These are phyloP conservation scores for Ceratocystis smalleyi DNA, from an alignment of 2,329 filamentous ascomycete genomes.

Conservation along the genomic window DNA sequence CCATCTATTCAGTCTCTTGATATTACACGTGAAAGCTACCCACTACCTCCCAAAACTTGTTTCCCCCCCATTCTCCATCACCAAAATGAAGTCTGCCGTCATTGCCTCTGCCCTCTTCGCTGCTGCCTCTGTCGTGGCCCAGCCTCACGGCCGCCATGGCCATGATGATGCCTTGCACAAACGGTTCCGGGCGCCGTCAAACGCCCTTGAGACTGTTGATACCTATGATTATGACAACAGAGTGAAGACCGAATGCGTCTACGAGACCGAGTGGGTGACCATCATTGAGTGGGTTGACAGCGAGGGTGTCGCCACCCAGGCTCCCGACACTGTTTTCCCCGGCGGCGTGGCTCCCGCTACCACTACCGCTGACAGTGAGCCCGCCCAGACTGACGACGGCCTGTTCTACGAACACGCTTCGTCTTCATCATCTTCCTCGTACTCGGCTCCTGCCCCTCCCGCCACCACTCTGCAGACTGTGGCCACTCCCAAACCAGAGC, in stretches of 20 bases:
- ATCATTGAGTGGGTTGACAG: constrained; percentile 33
- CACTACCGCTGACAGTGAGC: constrained; percentile 9
- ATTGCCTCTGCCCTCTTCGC: constrained; percentile 27
- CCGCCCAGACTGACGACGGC: neutral
- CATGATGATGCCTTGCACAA: constrained; percentile 26
- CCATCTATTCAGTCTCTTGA: constrained; percentile 4
- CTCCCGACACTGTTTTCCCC: constrained; percentile 17
- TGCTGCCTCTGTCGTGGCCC: constrained; percentile 33
- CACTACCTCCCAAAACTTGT: constrained; percentile 18
- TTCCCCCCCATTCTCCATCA: neutral
- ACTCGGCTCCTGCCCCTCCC: neutral
- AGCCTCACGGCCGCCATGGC: constrained; percentile 31
- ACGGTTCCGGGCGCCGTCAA: constrained; percentile 17
- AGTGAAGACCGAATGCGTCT: constrained; percentile 25
- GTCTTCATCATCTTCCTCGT: neutral
- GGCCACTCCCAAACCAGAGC: constrained; percentile 14
- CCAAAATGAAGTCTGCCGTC: constrained; percentile 32
- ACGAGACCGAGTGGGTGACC: constrained; percentile 28
- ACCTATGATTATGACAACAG: neutral
- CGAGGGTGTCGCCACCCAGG: constrained; percentile 8
- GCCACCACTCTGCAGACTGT: constrained; percentile 3
- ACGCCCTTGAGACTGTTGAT: too few relatives aligned
- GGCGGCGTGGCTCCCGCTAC: constrained; percentile 19
- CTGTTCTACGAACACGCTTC: constrained; percentile 10
- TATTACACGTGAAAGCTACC: neutral